phyloP scores from a whole-genome alignment of 129 eudicot species.

The Flaveria linearis region DNA sequence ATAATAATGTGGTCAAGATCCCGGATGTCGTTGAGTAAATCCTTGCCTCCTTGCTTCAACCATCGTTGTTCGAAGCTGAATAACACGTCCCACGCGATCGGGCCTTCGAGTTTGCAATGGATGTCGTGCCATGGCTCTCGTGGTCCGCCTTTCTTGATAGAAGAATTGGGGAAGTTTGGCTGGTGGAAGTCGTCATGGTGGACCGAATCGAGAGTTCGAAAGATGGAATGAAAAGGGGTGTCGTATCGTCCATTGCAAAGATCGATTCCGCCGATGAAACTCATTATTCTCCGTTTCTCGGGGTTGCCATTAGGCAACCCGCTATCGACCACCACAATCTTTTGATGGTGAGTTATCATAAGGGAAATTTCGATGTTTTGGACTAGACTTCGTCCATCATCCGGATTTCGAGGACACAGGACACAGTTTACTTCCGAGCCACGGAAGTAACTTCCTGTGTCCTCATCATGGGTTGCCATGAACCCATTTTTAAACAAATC shows the following conservation, averaged over 20 bases:
- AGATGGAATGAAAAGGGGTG: constrained; percentile 71
- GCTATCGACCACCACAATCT: constrained; percentile 68
- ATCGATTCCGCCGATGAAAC: constrained; percentile 83
- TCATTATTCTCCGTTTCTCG: constrained; percentile 64
- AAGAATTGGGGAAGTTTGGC: constrained; percentile 55
- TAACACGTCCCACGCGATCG: constrained; percentile 81
- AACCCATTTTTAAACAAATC: constrained; percentile 63
- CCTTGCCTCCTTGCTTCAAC: constrained; percentile 69
- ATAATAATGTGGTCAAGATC: constrained; percentile 51
- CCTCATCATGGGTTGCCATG: constrained; percentile 91
- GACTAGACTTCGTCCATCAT: constrained; percentile 72
- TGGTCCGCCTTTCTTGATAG: constrained; percentile 78
- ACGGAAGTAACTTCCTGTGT: constrained; percentile 55
- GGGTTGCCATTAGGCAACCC: constrained; percentile 59
- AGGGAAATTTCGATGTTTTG: constrained; percentile 59
- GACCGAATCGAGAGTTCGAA: constrained; percentile 57
- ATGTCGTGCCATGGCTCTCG: constrained; percentile 96
- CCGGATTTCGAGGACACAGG: constrained; percentile 84
- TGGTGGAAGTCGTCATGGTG: constrained; percentile 87
- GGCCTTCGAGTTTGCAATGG: constrained; percentile 74
- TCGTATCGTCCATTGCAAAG: constrained; percentile 89
- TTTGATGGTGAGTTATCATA: constrained; percentile 92
- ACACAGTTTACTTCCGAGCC: constrained; percentile 72
- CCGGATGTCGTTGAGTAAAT: constrained; percentile 47
- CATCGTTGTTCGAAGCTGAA: constrained; percentile 83